Base-by-base conservation (phyloP, 768 basidiomycete species). In the Lentinula detonsa region DNA sequence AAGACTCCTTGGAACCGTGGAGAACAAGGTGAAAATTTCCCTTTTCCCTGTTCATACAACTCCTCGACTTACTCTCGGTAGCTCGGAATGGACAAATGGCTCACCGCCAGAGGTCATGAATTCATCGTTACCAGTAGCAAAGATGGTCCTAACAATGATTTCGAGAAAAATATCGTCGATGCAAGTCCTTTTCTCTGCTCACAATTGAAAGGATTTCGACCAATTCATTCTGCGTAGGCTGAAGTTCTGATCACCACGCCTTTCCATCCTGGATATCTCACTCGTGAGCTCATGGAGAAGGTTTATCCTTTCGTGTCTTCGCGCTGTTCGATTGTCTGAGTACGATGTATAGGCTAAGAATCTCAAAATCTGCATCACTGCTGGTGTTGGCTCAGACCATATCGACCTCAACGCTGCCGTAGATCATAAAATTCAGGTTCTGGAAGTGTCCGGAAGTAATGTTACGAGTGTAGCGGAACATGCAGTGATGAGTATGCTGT, bases 341-440 rank as follows among this genome's bases (percentile, higher is more conserved):
- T 9, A 48, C 21, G 21, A 48, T 18, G 21, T 18, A 55, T 28
- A 92, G 84, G 92, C 94, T 35, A 88, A 89, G 75, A 94, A 95
- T 67, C 83, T 97, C 63, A 95, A 93, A 75, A 72, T 95, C 61
- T 91, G 90, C 68, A 83, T 95, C 69, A 97, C 94, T 31, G 94
- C 93, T 61, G 92, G 91, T 71, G 92, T 94, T n/a, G 91, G 93
- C 13, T 92, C 90, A 21, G 94, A 95, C 75, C 92, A 91, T 76
- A 85, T 94, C 65, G 93, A 95, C 70, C 83, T 96, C 62, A 88
- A 95, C 72, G 90, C 92, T 23, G 89, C 91, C 28, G 93, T 91
- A 65, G 85, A 92, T 69, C 78, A 83, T 66, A 80, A 80, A 62
- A 86, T 95, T 66, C 88, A 92, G 69, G 93, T 93, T 21, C 78